Evolutionary conservation across 1,139 yeast genomes (phyloP).

Genomic region (Geotrichum australiense): DNA sequence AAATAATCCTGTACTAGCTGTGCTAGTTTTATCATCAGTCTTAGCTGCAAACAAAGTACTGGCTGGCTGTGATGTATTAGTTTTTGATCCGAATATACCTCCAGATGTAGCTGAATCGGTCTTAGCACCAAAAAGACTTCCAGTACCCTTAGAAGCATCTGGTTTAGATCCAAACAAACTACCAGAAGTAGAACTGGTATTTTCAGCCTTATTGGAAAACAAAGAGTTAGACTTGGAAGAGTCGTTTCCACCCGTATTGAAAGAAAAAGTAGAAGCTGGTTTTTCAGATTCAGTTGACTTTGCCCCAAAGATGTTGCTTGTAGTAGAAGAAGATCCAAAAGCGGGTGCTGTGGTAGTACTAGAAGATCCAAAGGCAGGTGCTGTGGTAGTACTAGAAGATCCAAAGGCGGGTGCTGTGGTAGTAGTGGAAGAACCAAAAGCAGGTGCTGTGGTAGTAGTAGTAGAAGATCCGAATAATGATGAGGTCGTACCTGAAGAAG

Average conservation of each 20-base stretch:
- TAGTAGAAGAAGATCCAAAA: neutral
- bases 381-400: slow-evolving; percentile 14
- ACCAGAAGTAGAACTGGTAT: slow-evolving; percentile 9
- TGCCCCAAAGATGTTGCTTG: neutral
- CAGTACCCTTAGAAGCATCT: neutral
- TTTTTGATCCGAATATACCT: slow-evolving; percentile 12
- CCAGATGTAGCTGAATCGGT: slow-evolving; percentile 8
- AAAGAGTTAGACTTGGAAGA: slow-evolving; percentile 10
- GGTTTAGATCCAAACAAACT: slow-evolving; percentile 11
- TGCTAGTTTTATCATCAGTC: slow-evolving; percentile 20
- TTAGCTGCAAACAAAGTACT: slow-evolving; percentile 20
- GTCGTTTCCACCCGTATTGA: slow-evolving; percentile 8
- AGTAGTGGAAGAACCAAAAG: slow-evolving; percentile 14
- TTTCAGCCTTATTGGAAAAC: slow-evolving; percentile 9
- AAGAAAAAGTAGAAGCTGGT: slow-evolving; percentile 2
- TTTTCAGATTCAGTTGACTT: neutral
- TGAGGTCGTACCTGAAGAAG: neutral
- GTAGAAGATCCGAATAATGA: slow-evolving; percentile 13
- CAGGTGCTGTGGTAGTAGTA: slow-evolving; percentile 14
- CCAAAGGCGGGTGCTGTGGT: slow-evolving; percentile 13
- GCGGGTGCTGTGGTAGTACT: neutral
- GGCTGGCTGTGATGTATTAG: slow-evolving; percentile 7
- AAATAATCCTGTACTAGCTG: slow-evolving; percentile 14
- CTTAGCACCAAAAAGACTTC: slow-evolving; percentile 1
- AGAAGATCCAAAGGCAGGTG: neutral